Conservation (phyloP, 2,329 filamentous ascomycete species). For the Calonectria multiphialidica region DNA sequence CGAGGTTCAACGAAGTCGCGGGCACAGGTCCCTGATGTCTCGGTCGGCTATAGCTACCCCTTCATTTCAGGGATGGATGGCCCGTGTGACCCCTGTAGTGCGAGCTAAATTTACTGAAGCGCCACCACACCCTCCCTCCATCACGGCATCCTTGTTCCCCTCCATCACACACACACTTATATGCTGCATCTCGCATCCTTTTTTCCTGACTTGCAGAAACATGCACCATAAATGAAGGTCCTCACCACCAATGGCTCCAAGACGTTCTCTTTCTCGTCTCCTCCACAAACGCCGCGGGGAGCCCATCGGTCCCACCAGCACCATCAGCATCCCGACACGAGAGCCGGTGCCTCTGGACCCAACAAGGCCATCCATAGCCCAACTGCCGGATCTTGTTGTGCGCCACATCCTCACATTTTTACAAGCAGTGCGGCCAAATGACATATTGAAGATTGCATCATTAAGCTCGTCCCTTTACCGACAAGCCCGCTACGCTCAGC, state of each 20-base stretch:
- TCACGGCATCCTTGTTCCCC: not conserved
- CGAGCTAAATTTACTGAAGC: not conserved
- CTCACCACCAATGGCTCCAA: not conserved
- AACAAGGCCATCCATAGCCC: constrained; percentile 8
- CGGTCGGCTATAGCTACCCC: not conserved
- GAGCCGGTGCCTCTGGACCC: not conserved
- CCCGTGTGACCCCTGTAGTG: not conserved
- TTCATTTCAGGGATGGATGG: not conserved
- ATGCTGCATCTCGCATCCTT: not conserved
- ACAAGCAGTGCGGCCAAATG: not conserved
- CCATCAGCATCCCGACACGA: not conserved
- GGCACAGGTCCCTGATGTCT: not conserved
- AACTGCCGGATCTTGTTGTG: constrained; percentile 19
- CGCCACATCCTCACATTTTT: constrained; percentile 12
- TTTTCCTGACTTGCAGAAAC: not conserved
- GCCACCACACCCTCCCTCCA: not conserved
- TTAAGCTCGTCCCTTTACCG: constrained; percentile 11
- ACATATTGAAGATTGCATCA: not conserved
- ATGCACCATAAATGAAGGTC: too few relatives aligned
- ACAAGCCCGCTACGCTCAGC: constrained; percentile 20
- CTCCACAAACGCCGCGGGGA: not conserved
- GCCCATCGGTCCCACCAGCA: not conserved
- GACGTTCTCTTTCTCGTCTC: not conserved
- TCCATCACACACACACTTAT: not conserved
- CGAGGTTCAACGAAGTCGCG: not conserved